Base-by-base conservation (phyloP, 1,139 yeast species). In the Lodderomyces margitis region DNA sequence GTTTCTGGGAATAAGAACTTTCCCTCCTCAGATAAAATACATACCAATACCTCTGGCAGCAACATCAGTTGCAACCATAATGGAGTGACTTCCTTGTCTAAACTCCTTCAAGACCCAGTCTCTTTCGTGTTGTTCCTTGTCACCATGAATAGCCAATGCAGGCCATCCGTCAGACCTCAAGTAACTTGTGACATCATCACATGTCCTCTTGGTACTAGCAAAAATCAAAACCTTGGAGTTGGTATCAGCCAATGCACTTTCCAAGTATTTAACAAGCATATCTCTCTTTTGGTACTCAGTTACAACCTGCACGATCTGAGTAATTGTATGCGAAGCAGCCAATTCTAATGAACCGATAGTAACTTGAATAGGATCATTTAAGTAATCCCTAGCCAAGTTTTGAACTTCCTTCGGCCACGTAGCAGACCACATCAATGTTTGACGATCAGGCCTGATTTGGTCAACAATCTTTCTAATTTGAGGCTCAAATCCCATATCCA, bases 1-100 rank as follows among this genome's bases (percentile, higher is more conserved):
- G 23, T 36, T 10, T 51, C 55, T 57, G 61, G 61, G 56, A 56
- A 47, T 24, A 37, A 35, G 23, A 33, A 45, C 38, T 34, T 39
- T 33, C 49, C 49, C 50, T 5, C 19, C 5, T 14, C 19, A 46
- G 46, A 46, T 52, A 53, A 50, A 48, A 68, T 68, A 87, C 98
- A 73, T 88, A 89, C 96, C 98, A 77, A 92, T 91, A 82, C 98
- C 98, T 80, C 98, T 88, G 54, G 98, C 96, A 48, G 98, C 98
- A 66, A 92, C 98, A 70, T 92, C 98, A 54, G 98, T 92, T 50
- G 98, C 98, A 64, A 91, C 96, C 98, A 92, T 89, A 61, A 92
- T 85, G 52, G 97, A 96, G 44, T 95, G 82, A 64, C 83, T 85
- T 55, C 98, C 98, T 47, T 81, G 64, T 77, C 85, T 87, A 76